Evolutionary conservation across 345 rosid species (phyloP), one percentile per base, ranked within the genome.

Genomic region (Dimocarpus longan): DNA sequence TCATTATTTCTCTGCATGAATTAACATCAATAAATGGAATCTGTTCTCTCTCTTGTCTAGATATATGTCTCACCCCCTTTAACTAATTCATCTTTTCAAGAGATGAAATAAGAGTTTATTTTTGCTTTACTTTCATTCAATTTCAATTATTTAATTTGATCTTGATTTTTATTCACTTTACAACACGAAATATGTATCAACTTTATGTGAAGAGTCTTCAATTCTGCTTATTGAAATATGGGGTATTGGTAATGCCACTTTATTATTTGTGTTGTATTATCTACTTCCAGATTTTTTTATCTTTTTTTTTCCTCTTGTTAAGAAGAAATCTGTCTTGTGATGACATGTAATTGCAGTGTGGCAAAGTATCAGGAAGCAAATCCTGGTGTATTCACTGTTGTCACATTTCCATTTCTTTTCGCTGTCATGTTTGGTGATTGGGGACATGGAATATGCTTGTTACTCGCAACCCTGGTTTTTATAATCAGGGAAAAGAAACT

Each of bases 391-490:
- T 91, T 40, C 84, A 96, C 99, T n/a, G 81, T 97, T 54, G 82
- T 93, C 78, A 94, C 98, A 74, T 97, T 97, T 79, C 98, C 99
- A 43, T 97, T 97, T 84, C 97, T 97, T 70, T 96, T 96, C 76
- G 99, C 99, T 56, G 94, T 94, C 83, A 96, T 96, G 99, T 94
- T 96, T 87, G 99, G 99, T 82, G 99, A 96, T 77, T 96, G 98
- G 99, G 99, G 99, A 3, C 99, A 94, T 86, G 99, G 99, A 83
- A 93, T 97, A 78, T 97, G 99, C 83, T 74, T 97, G 84, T 87
- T 97, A 77, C 97, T 97, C 77, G 95, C 87, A 68, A 82, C 97
- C 42, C 83, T 91, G 84, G 79, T 80, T 80, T 86, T 89, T 75
- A 73, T 97, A 46, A 37, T 88, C 80, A 86, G 91, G 86, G 99